Evolutionary conservation across 371 early-diverging fungal species (phyloP).

Genomic region (Rhizopus microsporus): DNA sequence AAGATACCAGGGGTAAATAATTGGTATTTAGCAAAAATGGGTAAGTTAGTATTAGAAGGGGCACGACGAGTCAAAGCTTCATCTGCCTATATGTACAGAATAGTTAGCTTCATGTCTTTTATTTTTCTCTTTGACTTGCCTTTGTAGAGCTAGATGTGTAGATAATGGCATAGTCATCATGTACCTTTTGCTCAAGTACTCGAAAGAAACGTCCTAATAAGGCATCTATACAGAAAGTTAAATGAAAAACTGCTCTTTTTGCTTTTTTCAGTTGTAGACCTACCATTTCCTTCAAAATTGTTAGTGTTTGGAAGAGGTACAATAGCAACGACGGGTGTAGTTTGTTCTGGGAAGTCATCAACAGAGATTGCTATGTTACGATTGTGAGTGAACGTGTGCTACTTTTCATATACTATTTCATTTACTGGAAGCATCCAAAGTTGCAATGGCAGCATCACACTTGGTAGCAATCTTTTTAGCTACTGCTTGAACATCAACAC

Average conservation of each 20-base stretch:
- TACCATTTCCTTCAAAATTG: constrained; percentile 43
- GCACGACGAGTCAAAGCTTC: constrained; percentile 33
- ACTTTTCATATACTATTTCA: not conserved
- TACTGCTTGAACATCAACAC: constrained; percentile 37
- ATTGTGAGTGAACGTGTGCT: not conserved
- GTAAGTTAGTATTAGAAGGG: constrained; percentile 19
- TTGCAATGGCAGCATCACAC: constrained; percentile 34
- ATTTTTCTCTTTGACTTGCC: constrained; percentile 17
- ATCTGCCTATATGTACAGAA: constrained; percentile 1
- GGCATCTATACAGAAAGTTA: constrained; percentile 24
- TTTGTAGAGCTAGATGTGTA: constrained; percentile 50
- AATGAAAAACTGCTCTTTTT: not conserved
- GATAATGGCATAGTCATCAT: constrained; percentile 44
- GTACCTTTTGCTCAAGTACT: constrained; percentile 27
- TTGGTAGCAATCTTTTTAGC: constrained; percentile 30
- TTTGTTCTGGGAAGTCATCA: constrained; percentile 22
- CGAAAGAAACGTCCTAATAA: constrained; percentile 32
- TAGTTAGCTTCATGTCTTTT: not conserved
- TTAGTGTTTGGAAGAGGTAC: constrained; percentile 33
- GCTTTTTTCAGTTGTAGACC: not conserved
- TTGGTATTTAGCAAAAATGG: constrained; percentile 55
- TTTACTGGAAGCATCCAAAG: constrained; percentile 37
- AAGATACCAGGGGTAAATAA: constrained; percentile 51
- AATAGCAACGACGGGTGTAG: constrained; percentile 28
- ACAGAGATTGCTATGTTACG: constrained; percentile 20